Base-by-base conservation (phyloP, 164 flowering plant genomes). In the Akebia trifoliata region DNA sequence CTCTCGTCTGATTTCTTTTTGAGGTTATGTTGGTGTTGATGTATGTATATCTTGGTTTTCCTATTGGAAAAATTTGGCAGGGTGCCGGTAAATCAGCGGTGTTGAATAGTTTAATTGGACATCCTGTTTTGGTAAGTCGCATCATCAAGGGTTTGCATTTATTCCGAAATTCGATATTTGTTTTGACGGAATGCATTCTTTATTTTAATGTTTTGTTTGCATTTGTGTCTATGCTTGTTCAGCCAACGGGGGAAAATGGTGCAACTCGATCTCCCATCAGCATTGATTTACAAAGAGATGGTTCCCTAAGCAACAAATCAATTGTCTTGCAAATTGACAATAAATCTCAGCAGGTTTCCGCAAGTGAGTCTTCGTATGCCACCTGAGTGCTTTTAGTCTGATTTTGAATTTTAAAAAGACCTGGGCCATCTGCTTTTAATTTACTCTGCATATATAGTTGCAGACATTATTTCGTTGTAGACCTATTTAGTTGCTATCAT, bases 201-300 rank as follows among this genome's bases (percentile, higher is more conserved):
- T 30, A n/a, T n/a, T n/a, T n/a, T 28, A 32, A 43, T 44, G 7
- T 36, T 35, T 45, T 38, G 2, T 58, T 40, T 46, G 24, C 15
- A 18, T 18, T 31, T 35, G 20, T 26, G 39, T 25, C 8, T 48
- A 4, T 22, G 24, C n/a, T 15, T 42, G 8, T 59, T 37, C 80
- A 94, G 99, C 99, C 99, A 62, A 94, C 99, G 34, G 99, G 99
- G 63, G 99, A 90, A 75, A 87, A 89, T 81, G 99, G 99, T 58
- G 99, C 99, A 30, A 94, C 99, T 47, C 83, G 97, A 14, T 95
- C 95, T 66, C 97, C 99, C 18, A 94, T 94, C 58, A 60, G 81
- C 68, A 74, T 94, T 67, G 96, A 86, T 53, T 66, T 94, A 31
- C 70, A 61, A 30, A 77, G 86, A 58, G 99, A 94, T 67, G 55